Evolutionary conservation across 805 yeast species (phyloP), one percentile per base, ranked within the genome.

Genomic region (Wickerhamiella galacta): DNA sequence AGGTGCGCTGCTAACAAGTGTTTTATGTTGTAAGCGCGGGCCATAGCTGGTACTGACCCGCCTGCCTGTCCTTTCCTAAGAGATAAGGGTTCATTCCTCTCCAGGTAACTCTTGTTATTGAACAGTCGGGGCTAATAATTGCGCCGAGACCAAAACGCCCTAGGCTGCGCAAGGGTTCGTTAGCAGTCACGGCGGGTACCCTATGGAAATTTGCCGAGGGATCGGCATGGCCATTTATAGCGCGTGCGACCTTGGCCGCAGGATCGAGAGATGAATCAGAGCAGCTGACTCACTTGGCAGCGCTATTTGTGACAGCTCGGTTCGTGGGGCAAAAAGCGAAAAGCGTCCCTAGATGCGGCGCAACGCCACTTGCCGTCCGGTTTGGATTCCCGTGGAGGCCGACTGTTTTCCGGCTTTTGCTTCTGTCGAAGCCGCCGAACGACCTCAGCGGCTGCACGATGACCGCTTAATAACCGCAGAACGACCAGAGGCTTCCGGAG

Each of bases 401-500:
- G 23, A 20, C n/a, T n/a, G n/a, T n/a, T n/a, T n/a, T n/a, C n/a
- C n/a, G n/a, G n/a, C n/a, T n/a, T n/a, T n/a, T n/a, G n/a, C n/a
- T n/a, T n/a, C n/a, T n/a, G n/a, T n/a, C n/a, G n/a, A n/a, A n/a
- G n/a, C n/a, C n/a, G n/a, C n/a, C n/a, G n/a, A n/a, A n/a, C n/a
- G 23, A 11, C 17, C 12, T 9, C 28, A 16, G 19, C 8, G 14
- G 19, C 28, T 27, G 20, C 55, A 51, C 40, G 43, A 43, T 28
- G 51, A 48, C 2, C 31, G 44, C 12, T 36, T 49, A 19, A 43
- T 32, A 54, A 51, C 28, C 16, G 49, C 11, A 23, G 25, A 10
- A 22, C 29, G 2, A 12, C 28, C 16, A 10, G 18, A 30, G 23
- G 27, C 25, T 30, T 4, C 15, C 23, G 19, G 14, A 16, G 12